Evolutionary conservation across 1,139 yeast genomes (phyloP).

Genomic region (Taiozyma sp.): DNA sequence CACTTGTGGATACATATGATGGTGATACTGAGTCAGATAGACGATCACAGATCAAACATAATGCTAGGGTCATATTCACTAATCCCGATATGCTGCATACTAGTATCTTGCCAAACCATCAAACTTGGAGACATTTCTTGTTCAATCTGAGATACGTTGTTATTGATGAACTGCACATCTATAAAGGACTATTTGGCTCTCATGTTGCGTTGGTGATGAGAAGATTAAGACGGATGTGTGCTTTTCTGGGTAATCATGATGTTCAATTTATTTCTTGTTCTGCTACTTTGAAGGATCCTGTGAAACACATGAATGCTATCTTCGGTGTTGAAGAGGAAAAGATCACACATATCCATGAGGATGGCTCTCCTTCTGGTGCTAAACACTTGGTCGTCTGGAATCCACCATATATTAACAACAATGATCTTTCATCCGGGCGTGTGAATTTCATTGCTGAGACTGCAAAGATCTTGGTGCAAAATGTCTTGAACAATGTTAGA

Average conservation of each 20-base stretch:
- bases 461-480: conserved; percentile 63
- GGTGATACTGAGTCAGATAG: conserved; percentile 76
- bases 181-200: conserved; percentile 87
- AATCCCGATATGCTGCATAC: conserved; percentile 94
- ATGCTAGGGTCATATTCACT: conserved; percentile 80
- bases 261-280: conserved; percentile 82
- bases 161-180: conserved; percentile 87
- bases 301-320: conserved; percentile 60
- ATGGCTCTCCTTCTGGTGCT: conserved; percentile 86
- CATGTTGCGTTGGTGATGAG: conserved; percentile 86
- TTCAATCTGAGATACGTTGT: conserved; percentile 65
- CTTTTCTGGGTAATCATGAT: conserved; percentile 43
- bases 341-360: conserved; percentile 55
- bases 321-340: conserved; percentile 54
- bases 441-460: conserved; percentile 73
- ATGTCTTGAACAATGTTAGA: conserved; percentile 61
- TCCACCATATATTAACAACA: conserved; percentile 62
- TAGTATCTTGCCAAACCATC: conserved; percentile 72
- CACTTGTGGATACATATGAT: conserved; percentile 74
- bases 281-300: conserved; percentile 81
- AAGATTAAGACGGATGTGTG: conserved; percentile 61
- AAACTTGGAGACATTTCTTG: conserved; percentile 69
- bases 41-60: conserved; percentile 48
- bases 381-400: conserved; percentile 80
- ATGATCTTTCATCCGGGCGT: conserved; percentile 53